phyloP scores from a whole-genome alignment of 495 filamentous ascomycete genomes.

The Cercophora scortea region DNA sequence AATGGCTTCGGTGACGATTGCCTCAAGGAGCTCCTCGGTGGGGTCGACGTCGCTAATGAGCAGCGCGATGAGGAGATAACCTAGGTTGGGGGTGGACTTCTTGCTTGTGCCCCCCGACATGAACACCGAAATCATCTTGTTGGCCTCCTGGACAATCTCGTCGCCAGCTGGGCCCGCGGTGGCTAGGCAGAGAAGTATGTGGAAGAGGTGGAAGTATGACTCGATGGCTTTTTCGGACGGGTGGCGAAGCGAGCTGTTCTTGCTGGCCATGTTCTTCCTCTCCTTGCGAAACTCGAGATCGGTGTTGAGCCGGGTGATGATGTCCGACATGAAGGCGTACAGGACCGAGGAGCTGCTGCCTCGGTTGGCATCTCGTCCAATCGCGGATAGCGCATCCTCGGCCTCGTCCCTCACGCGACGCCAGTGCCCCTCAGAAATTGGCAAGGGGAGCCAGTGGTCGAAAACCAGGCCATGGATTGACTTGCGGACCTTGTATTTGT shows the following conservation, averaged over 20 bases:
- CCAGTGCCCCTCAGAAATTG: constrained; percentile 42
- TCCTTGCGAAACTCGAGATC: constrained; percentile 7
- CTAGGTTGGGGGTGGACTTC: constrained; percentile 37
- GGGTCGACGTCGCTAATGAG: constrained; percentile 38
- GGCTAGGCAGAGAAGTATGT: constrained; percentile 38
- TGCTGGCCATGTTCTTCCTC: constrained; percentile 3
- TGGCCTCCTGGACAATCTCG: constrained; percentile 19
- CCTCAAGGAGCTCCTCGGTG: constrained; percentile 29
- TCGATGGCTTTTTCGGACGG: constrained; percentile 47
- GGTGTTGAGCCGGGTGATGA: constrained; percentile 41
- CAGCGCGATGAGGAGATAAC: constrained; percentile 38
- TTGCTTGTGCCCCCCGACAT: constrained; percentile 31
- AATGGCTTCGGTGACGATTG: constrained; percentile 41
- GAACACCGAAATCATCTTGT: constrained; percentile 27
- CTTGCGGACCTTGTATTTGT: constrained; percentile 16
- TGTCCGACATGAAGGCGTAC: constrained; percentile 44
- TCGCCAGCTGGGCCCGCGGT: constrained; percentile 9
- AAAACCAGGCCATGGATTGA: constrained; percentile 37
- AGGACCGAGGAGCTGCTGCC: constrained; percentile 24
- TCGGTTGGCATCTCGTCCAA: constrained; percentile 9
- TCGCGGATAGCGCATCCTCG: constrained; percentile 5
- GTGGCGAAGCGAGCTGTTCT: constrained; percentile 34
- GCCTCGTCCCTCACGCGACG: constrained; percentile 20
- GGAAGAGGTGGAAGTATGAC: constrained; percentile 46
- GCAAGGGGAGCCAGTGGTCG: constrained; percentile 38